Base-by-base conservation (phyloP, 176 grass and related monocot genomes). In the Dactylis glomerata region DNA sequence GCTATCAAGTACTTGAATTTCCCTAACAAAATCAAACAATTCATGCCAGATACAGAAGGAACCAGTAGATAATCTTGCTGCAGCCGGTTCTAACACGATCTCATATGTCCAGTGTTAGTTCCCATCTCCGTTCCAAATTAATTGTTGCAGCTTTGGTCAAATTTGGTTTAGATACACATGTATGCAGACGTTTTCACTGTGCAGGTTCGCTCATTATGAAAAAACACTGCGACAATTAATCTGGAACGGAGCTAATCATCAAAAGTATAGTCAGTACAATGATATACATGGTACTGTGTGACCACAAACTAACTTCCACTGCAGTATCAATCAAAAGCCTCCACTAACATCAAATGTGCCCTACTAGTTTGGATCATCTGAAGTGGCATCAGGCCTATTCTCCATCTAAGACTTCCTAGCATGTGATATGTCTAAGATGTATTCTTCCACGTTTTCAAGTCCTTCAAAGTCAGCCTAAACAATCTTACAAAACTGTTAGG, bases 291-390 rank as follows among this genome's bases (percentile, higher is more conserved):
- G 28, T 38, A 89, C 62, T 58, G 68, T 13, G 59, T 75, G 41
- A 82, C 57, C 44, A 82, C 79, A 65, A 82, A 86, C 63, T 59
- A 86, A 78, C 64, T 72, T 54, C 42, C 78, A 77, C 51, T 73
- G 44, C 1, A 36, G 24, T 45, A 90, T 82, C 33, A 61, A 77
- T 81, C 73, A 86, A 86, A 68, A 55, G 33, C 14, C 52, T 71
- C 13, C 23, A 27, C 42, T 82, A 64, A 55, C 79, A 83, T 66
- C 66, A 83, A 82, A 79, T 23, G 8, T 90, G 88, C 17, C 83
- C 79, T 77, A 83, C 83, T 27, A 73, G 64, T 86, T 89, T 90
- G 79, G 84, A 86, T 90, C 80, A 73, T 82, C 49, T 83, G 41
- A 66, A 90, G n/a, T n/a, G 73, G 55, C 55, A n/a, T 22, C 45